Evolutionary conservation across 768 basidiomycete genomes (phyloP).

Genomic region (Obba rivulosa): DNA sequence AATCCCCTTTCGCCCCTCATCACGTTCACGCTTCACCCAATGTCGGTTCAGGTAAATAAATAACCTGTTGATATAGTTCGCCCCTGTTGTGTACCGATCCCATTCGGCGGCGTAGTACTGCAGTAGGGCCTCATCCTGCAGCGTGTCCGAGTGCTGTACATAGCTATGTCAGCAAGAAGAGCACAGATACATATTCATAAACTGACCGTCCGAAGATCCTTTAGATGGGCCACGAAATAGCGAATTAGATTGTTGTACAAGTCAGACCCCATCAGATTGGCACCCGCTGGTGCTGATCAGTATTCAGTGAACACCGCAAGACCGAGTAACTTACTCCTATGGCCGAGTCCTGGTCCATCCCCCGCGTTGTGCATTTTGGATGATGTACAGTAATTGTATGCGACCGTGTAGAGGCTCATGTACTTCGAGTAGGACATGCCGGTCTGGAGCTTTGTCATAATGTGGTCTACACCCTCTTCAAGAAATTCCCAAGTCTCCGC

Average conservation of each 20-base stretch:
- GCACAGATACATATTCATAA: slow-evolving; percentile 2
- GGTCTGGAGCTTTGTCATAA: slow-evolving; percentile 86
- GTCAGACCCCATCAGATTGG: slow-evolving; percentile 96
- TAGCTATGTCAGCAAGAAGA: slow-evolving; percentile 4
- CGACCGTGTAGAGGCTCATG: slow-evolving; percentile 85
- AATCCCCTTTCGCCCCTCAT: slow-evolving; percentile 92
- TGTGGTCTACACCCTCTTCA: slow-evolving; percentile 85
- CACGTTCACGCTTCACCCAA: slow-evolving; percentile 98
- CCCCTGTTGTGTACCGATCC: slow-evolving; percentile 95
- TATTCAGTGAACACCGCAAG: slow-evolving; percentile 8
- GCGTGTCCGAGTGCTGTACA: slow-evolving; percentile 62
- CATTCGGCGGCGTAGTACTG: slow-evolving; percentile 91
- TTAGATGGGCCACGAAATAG: slow-evolving; percentile 85
- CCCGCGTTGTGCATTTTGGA: slow-evolving; percentile 62
- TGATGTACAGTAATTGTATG: slow-evolving; percentile 97
- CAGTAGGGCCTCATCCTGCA: slow-evolving; percentile 84
- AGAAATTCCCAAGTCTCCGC: slow-evolving; percentile 86
- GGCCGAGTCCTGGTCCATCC: slow-evolving; percentile 31
- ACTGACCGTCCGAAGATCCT: slow-evolving; percentile 54
- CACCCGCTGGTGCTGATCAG: slow-evolving; percentile 55
- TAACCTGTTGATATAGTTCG: slow-evolving; percentile 94
- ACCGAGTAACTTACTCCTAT: slow-evolving; percentile 48
- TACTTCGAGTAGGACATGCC: slow-evolving; percentile 89
- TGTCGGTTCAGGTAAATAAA: slow-evolving; percentile 98
- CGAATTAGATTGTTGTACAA: slow-evolving; percentile 91